Evolutionary conservation across 2,329 filamentous ascomycete genomes (phyloP).

Genomic region (Clonostachys sp.): DNA sequence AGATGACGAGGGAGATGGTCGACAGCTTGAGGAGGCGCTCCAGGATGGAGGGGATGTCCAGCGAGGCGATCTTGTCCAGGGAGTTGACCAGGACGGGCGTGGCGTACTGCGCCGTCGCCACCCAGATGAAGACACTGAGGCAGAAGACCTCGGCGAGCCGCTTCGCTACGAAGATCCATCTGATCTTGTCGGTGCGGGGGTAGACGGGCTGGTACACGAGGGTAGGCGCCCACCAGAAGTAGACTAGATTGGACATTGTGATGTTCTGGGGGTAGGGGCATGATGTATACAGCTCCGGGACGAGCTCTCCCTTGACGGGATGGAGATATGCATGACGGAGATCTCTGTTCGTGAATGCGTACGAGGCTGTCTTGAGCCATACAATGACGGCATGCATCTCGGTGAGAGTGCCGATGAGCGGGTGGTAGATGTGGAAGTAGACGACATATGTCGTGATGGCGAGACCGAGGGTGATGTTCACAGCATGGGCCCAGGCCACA

Average conservation of each 20-base stretch:
- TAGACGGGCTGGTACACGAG: slow-evolving; percentile 97
- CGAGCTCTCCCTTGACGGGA: slow-evolving; percentile 60
- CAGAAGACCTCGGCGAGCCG: slow-evolving; percentile 72
- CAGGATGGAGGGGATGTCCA: slow-evolving; percentile 76
- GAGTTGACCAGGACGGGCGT: slow-evolving; percentile 87
- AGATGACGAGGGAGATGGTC: slow-evolving; percentile 92
- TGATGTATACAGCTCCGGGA: slow-evolving; percentile 76
- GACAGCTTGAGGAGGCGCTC: slow-evolving; percentile 93
- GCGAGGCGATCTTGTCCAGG: slow-evolving; percentile 75
- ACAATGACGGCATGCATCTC: slow-evolving; percentile 92
- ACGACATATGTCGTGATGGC: slow-evolving; percentile 78
- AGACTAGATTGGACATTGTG: slow-evolving; percentile 79
- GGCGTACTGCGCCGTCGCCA: slow-evolving; percentile 90
- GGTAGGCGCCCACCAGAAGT: slow-evolving; percentile 98
- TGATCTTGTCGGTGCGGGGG: slow-evolving; percentile 73
- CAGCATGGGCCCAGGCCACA: slow-evolving; percentile 73
- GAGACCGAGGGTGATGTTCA: slow-evolving; percentile 81
- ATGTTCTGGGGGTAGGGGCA: slow-evolving; percentile 92
- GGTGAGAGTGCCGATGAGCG: slow-evolving; percentile 84
- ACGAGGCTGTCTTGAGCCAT: slow-evolving; percentile 93
- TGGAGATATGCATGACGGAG: slow-evolving; percentile 87
- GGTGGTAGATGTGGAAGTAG: slow-evolving; percentile 89
- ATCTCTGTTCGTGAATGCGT: slow-evolving; percentile 94
- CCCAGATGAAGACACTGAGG: slow-evolving; percentile 88
- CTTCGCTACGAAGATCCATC: slow-evolving; percentile 86